Evolutionary conservation across 2,329 filamentous ascomycete species (phyloP), one percentile per base, ranked within the genome.

Genomic region (Helminthosporium solani): DNA sequence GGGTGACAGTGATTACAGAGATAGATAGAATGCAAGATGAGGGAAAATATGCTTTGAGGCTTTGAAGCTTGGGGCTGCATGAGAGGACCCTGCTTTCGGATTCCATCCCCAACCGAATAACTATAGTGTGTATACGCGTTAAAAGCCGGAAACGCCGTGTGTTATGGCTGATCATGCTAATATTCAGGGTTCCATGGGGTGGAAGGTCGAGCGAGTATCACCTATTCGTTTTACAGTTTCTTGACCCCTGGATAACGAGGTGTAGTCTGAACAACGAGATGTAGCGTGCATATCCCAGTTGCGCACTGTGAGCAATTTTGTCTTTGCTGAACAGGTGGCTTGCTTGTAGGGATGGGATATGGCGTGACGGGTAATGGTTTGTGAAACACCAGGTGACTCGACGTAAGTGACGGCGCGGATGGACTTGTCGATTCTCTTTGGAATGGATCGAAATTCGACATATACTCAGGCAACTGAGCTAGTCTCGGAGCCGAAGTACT

Each of bases 311-410:
- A 6, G 14, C 28, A 31, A 7, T 7, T 7, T 27, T 7, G 25
- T 27, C 28, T 31, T 31, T 12, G 8, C 28, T n/a, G 28, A 6
- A 12, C 23, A 25, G 23, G 23, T 31, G 8, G 7, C 28, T 9
- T 4, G 8, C 28, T 12, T 12, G 14, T 27, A 2, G 21, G 35
- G 20, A 63, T 53, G 0, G 64, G 64, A 9, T 66, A 63, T 3
- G 64, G 64, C n/a, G 64, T 68, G 7, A 66, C 38, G 8, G 65
- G 65, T 18, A 68, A 35, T 14, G 61, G 59, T 43, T 68, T 68
- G 11, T 58, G 54, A 25, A 50, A 50, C 8, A 52, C 49, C 2
- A 51, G 47, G 7, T 46, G 48, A 15, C 46, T 43, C 12, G 38
- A 30, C 3, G 44, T 47, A 14, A 37, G 44, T 19, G 11, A 42